Evolutionary conservation across 495 filamentous ascomycete genomes (phyloP).

Genomic region (Mytilinidion resinicola): DNA sequence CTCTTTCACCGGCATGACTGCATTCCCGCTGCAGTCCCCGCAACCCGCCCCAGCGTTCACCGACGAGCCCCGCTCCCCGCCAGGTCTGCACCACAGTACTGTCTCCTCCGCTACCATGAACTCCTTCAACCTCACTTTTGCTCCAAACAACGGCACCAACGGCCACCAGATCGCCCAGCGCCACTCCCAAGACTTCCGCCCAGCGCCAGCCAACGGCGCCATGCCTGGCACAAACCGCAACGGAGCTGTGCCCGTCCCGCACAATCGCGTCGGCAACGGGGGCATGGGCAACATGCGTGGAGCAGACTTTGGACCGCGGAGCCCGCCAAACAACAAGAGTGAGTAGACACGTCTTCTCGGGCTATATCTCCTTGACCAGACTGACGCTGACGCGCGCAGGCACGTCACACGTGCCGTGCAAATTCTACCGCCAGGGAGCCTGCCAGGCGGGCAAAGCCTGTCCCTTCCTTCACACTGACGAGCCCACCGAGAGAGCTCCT

Average conservation of each 20-base stretch:
- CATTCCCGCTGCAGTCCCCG: background rate
- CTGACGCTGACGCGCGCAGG: conserved; percentile 48
- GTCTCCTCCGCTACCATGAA: background rate
- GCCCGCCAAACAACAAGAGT: conserved; percentile 80
- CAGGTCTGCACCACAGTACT: background rate
- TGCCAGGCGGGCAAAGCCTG: conserved; percentile 95
- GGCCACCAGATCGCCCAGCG: conserved; percentile 19
- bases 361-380: conserved; percentile 2
- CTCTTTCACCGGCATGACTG: too few relatives aligned
- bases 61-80: background rate
- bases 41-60: background rate
- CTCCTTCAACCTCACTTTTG: conserved; percentile 13
- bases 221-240: conserved; percentile 28
- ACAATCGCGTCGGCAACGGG: conserved; percentile 26
- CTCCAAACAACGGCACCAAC: conserved; percentile 13
- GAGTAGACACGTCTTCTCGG: conserved; percentile 29
- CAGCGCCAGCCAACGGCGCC: conserved; percentile 11
- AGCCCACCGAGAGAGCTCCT: conserved; percentile 70
- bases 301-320: conserved; percentile 57
- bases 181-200: conserved; percentile 22
- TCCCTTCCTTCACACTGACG: conserved; percentile 88
- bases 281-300: conserved; percentile 19
- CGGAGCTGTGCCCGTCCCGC: conserved; percentile 29
- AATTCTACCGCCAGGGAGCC: conserved; percentile 93
- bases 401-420: conserved; percentile 96